These are phyloP conservation scores for Suhomyces panamericanus DNA, from an alignment of 1,139 yeast species.

Conservation along the genomic window DNA sequence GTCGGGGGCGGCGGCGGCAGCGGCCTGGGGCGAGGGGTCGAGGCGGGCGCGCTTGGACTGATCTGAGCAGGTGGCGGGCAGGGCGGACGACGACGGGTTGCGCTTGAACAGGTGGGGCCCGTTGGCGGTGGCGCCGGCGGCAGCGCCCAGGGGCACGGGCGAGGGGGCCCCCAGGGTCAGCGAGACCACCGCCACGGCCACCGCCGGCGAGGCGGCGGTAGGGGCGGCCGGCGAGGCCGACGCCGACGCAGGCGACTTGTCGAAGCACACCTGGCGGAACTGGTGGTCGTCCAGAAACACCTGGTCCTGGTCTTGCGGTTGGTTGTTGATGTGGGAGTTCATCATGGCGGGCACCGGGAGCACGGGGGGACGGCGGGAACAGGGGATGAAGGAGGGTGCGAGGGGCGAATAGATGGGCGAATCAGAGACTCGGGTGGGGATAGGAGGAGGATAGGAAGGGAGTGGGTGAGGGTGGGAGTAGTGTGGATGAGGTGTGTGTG, in stretches of 20 bases:
- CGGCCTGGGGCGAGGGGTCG: conserved; percentile 21
- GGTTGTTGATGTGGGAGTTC: conserved; percentile 32
- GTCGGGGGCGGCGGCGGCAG: conserved; percentile 11
- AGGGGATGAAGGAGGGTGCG: conserved; percentile 4
- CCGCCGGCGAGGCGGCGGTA: conserved; percentile 11
- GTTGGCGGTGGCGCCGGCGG: conserved; percentile 16
- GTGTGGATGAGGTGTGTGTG: not conserved
- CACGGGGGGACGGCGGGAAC: conserved; percentile 6
- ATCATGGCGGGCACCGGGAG: conserved; percentile 18
- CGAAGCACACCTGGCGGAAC: conserved; percentile 39
- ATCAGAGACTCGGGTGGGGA: not conserved
- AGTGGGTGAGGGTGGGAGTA: not conserved
- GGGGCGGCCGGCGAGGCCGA: conserved; percentile 17
- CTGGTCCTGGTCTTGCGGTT: conserved; percentile 34
- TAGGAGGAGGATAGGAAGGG: not conserved
- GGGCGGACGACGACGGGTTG: conserved; percentile 18
- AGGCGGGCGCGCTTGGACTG: conserved; percentile 29
- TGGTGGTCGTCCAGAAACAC: conserved; percentile 33
- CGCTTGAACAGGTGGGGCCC: conserved; percentile 15
- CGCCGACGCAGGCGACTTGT: conserved; percentile 19
- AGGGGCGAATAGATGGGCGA: conserved; percentile 3
- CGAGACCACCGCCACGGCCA: conserved; percentile 7
- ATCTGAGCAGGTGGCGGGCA: conserved; percentile 16
- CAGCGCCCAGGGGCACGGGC: conserved; percentile 6
- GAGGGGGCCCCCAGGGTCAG: conserved; percentile 14